These are phyloP conservation scores for Capniomyces stellatus DNA, from an alignment of 371 early-diverging fungal genomes.

Conservation along the genomic window DNA sequence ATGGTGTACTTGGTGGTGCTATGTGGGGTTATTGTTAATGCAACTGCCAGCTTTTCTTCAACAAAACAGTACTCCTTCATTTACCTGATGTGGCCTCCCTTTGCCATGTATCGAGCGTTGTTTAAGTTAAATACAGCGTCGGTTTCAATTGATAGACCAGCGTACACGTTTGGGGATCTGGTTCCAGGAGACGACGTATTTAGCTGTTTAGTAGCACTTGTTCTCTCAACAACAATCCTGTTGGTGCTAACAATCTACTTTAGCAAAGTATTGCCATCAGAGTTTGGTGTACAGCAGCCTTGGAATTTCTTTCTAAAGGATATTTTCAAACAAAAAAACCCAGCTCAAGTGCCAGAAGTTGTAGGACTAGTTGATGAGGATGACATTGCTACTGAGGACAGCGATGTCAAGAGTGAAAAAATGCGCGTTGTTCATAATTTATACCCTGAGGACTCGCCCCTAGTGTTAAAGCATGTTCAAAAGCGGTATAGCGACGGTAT, in stretches of 20 bases:
- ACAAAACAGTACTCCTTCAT: constrained; percentile 18
- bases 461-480: constrained; percentile 36
- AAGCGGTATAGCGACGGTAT: constrained; percentile 38
- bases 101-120: background rate
- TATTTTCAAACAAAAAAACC: constrained; percentile 19
- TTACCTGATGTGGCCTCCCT: background rate
- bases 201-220: constrained; percentile 27
- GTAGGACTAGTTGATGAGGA: constrained; percentile 3
- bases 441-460: constrained; percentile 22
- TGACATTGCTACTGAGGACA: constrained; percentile 32
- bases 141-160: background rate
- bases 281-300: constrained; percentile 38
- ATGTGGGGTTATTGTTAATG: constrained; percentile 33
- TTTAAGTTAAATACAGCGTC: background rate
- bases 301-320: constrained; percentile 44
- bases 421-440: constrained; percentile 24
- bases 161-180: background rate
- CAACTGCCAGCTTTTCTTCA: constrained; percentile 26
- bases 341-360: background rate
- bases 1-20: constrained; percentile 39
- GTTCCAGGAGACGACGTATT: constrained; percentile 3
- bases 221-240: constrained; percentile 30
- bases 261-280: constrained; percentile 31
- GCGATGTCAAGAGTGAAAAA: constrained; percentile 39
- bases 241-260: constrained; percentile 33